Conservation (phyloP, 352 stramenopile genomes). For the Pelagophyceae sp. region DNA sequence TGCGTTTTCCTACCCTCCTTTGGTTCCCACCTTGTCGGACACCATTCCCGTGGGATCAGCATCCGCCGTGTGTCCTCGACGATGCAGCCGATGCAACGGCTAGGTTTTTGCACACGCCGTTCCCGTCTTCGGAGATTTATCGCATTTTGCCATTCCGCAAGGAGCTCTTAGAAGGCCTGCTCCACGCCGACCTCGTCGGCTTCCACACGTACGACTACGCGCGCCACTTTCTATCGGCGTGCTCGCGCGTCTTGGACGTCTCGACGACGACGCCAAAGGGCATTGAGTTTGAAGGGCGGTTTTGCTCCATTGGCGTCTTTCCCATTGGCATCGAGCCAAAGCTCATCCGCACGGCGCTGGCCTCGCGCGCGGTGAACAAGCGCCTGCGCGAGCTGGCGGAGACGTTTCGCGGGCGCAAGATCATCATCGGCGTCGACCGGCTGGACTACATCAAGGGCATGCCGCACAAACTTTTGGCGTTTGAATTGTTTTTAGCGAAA, state of each 20-base stretch:
- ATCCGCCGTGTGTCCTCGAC: no score
- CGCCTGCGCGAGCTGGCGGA: constrained; percentile 64
- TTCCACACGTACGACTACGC: constrained; percentile 86
- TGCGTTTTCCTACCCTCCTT: no score
- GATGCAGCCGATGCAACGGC: no score
- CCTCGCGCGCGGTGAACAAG: constrained; percentile 62
- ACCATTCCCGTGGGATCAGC: no score
- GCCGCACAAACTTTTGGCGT: constrained; percentile 57
- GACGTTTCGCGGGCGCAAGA: constrained; percentile 59
- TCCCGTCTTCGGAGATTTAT: constrained; percentile 66
- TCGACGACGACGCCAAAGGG: constrained; percentile 59
- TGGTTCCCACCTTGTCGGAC: no score
- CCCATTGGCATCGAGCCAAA: constrained; percentile 41
- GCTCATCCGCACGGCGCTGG: constrained; percentile 37
- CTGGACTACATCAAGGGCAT: constrained; percentile 67
- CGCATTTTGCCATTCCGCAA: constrained; percentile 68
- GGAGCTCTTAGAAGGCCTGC: constrained; percentile 72
- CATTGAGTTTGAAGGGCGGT: constrained; percentile 64
- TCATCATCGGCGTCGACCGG: constrained; percentile 62
- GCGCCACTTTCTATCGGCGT: constrained; percentile 77
- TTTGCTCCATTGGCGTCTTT: constrained; percentile 38
- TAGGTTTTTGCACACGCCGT: constrained; percentile 76
- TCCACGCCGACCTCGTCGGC: constrained; percentile 78
- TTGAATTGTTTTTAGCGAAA: constrained; percentile 66
- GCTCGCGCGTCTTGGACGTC: constrained; percentile 40